Conservation (phyloP, 148 eudicot genomes). For the Chenopodium formosanum region DNA sequence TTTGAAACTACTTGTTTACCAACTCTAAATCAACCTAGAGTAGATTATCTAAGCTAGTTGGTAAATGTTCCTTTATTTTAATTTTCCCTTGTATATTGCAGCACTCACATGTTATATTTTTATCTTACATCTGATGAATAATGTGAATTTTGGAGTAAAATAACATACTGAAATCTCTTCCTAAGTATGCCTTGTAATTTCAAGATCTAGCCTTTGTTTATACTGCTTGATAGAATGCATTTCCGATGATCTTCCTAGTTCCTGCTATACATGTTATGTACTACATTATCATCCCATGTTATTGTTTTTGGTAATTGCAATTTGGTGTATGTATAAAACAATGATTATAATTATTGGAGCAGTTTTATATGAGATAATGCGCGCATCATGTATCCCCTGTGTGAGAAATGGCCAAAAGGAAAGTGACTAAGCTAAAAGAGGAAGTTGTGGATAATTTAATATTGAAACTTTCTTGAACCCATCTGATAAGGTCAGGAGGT, state of each 20-base stretch:
- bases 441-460: not conserved
- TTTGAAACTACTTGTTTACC: not conserved
- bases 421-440: constrained; percentile 18
- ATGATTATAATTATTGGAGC: not conserved
- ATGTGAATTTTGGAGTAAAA: not conserved
- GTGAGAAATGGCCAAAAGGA: constrained; percentile 15
- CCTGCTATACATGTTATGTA: not conserved
- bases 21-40: not conserved
- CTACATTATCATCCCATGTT: not conserved
- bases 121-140: not conserved
- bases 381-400: constrained; percentile 12
- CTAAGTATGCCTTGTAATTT: not conserved
- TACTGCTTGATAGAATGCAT: not conserved
- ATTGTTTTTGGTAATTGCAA: not conserved
- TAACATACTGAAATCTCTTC: not conserved
- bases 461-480: constrained; percentile 4
- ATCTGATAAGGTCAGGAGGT: not conserved
- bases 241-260: not conserved
- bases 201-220: not conserved
- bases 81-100: not conserved
- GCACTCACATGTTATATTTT: not conserved
- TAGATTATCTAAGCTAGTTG: too few species aligned
- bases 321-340: not conserved
- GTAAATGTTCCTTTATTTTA: not conserved
- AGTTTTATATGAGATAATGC: constrained; percentile 12